These are phyloP conservation scores for Debaryomyces nepalensis DNA, from an alignment of 1,139 yeast genomes.

Conservation along the genomic window DNA sequence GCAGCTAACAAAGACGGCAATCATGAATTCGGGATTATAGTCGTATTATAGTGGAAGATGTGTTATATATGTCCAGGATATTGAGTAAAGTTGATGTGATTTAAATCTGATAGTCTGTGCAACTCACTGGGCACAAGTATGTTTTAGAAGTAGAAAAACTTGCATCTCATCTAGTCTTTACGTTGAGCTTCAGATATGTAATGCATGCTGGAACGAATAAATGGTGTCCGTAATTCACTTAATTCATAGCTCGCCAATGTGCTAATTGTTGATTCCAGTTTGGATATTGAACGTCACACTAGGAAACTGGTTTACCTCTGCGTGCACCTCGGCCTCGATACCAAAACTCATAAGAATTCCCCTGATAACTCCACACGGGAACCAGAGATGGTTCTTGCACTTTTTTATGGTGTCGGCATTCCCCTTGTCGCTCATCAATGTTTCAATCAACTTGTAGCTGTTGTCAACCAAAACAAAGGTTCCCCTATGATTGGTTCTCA, in stretches of 20 bases:
- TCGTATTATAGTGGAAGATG: no score
- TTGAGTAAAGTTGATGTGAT: no score
- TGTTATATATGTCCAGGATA: no score
- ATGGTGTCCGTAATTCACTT: no score
- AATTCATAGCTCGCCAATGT: not conserved
- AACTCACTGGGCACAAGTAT: no score
- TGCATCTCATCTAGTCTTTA: no score
- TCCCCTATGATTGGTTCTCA: conserved; percentile 89
- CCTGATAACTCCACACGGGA: conserved; percentile 82
- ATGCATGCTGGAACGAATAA: no score
- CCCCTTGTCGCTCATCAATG: conserved; percentile 58
- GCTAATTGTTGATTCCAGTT: conserved; percentile 47
- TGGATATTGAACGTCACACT: conserved; percentile 74
- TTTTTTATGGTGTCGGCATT: conserved; percentile 52
- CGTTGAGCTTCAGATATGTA: no score
- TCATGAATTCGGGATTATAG: no score
- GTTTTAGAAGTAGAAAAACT: no score
- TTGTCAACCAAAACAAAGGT: conserved; percentile 80
- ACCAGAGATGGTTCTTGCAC: conserved; percentile 65
- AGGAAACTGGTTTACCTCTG: conserved; percentile 71
- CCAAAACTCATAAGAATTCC: conserved; percentile 80
- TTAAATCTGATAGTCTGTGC: no score
- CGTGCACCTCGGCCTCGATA: conserved; percentile 63
- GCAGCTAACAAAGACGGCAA: no score
- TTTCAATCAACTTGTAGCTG: conserved; percentile 57